A percentile compares a stretch with the other conserved stretches of the same genome.
These are phyloP conservation scores for Cadophora sp. DNA, from an alignment of 2,329 filamentous ascomycete genomes.

Conservation along the genomic window DNA sequence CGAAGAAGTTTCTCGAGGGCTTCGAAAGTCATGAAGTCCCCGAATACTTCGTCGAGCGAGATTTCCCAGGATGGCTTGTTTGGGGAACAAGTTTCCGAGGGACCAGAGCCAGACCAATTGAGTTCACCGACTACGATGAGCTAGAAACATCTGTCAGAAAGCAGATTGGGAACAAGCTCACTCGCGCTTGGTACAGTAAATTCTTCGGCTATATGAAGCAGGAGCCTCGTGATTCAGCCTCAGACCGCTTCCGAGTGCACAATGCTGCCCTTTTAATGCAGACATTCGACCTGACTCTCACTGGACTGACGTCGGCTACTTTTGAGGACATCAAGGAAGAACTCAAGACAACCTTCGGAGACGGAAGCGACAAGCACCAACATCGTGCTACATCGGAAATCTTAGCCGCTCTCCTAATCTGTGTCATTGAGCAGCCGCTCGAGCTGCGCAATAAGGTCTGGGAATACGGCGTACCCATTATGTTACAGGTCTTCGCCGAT, in stretches of 20 bases:
- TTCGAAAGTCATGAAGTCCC: conserved; percentile 77
- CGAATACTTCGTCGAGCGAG: conserved; percentile 89
- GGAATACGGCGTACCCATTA: conserved; percentile 88
- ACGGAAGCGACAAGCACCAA: conserved; percentile 97
- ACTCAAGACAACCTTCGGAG: conserved; percentile 78
- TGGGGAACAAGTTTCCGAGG: conserved; percentile 90
- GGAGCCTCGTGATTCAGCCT: conserved; percentile 81
- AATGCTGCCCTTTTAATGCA: conserved; percentile 88
- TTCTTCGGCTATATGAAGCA: conserved; percentile 96
- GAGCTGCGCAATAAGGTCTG: conserved; percentile 80
- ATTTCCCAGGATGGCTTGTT: conserved; percentile 94
- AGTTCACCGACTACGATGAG: conserved; percentile 77
- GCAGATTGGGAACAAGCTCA: conserved; percentile 82
- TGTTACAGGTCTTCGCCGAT: conserved; percentile 86
- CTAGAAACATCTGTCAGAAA: conserved; percentile 75
- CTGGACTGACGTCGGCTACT: conserved; percentile 76
- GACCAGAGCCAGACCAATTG: conserved; percentile 71
- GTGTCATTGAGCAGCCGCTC: conserved; percentile 78
- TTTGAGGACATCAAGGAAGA: conserved; percentile 90
- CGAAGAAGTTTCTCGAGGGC: conserved; percentile 74
- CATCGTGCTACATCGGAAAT: conserved; percentile 96
- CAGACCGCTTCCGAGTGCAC: conserved; percentile 89
- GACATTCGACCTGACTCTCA: conserved; percentile 87
- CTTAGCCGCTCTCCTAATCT: conserved; percentile 81
- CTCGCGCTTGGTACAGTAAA: conserved; percentile 83